Evolutionary conservation across 1,284 basidiomycete genomes (phyloP).

Genomic region (Sporisorium exsertum): DNA sequence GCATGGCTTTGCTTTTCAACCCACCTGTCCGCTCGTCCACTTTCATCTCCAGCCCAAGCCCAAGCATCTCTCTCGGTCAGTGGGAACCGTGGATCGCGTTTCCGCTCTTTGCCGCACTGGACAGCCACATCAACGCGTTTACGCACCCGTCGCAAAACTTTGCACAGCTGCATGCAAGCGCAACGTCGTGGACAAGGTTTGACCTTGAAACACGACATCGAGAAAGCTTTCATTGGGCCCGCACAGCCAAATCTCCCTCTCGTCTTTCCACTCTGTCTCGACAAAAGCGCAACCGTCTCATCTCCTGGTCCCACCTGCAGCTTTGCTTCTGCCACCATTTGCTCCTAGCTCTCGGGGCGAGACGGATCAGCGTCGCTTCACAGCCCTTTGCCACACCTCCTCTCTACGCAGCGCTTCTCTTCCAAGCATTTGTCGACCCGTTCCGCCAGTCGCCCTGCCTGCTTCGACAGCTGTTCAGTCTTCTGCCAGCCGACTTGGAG

Average conservation of each 20-base stretch:
- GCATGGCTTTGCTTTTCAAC: not conserved
- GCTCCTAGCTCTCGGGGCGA: constrained; percentile 1
- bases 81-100: not conserved
- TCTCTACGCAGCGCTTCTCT: not conserved
- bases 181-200: constrained; percentile 7
- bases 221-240: constrained; percentile 9
- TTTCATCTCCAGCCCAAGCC: not conserved
- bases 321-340: not conserved
- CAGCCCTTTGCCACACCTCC: not conserved
- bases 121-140: not conserved
- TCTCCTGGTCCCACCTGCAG: constrained; percentile 8
- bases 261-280: not conserved
- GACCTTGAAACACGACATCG: constrained; percentile 1
- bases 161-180: not conserved
- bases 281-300: not conserved
- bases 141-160: not conserved
- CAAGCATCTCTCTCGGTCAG: not conserved
- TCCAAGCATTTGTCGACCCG: not conserved
- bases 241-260: not conserved
- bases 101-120: not conserved
- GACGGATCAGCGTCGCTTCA: not conserved
- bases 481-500: not conserved
- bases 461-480: not conserved
- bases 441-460: not conserved
- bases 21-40: not conserved